Base-by-base conservation (phyloP, 371 early-diverging fungal genomes). In the Mortierella sp. region DNA sequence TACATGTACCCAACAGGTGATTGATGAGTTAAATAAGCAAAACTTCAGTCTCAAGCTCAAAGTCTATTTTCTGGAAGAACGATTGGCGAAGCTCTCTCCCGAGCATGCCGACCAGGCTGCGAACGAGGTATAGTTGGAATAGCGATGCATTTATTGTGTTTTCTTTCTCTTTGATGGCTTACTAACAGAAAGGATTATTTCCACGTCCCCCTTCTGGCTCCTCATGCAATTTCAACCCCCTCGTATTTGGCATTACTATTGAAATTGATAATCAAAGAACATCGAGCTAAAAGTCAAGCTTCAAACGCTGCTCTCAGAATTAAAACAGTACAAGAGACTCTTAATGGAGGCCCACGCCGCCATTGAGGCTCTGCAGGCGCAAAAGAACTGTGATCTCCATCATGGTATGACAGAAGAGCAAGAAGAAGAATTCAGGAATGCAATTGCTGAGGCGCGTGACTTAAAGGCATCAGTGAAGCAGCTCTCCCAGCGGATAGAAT, bases 41-140 rank as follows among this genome's bases (percentile, higher is more conserved):
- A 92, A 89, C 72, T 94, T 93, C 70, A 86, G 86, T 54, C 86
- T 94, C 64, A 93, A 93, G 67, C 78, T 95, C 70, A 88, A 89
- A 37, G 86, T 92, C 9, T 94, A 90, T 75, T 91, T 85, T 73
- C 69, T 93, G 69, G 91, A 93, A 66, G 89, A 93, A 51, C 77
- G 87, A 10, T 68, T 93, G 22, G 84, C 78, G 22, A 86, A 91
- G 55, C 58, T 88, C 32, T 88, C 92, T 8, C 92, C 93, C 3
- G 91, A 89, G 45, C 86, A 89, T 54, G 76, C 88, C 54, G 88
- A 89, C 11, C 84, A 87, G 51, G 84, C 87, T 1, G 62, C 89
- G 12, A 84, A 89, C 65, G 91, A 92, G 87, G 91, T 92, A 86
- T 67, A 20, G 9, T 20, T 26, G 12, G 4, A 24, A 61, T n/a